These are phyloP conservation scores for Lentinula guzmanii DNA, from an alignment of 768 basidiomycete genomes.

Conservation along the genomic window DNA sequence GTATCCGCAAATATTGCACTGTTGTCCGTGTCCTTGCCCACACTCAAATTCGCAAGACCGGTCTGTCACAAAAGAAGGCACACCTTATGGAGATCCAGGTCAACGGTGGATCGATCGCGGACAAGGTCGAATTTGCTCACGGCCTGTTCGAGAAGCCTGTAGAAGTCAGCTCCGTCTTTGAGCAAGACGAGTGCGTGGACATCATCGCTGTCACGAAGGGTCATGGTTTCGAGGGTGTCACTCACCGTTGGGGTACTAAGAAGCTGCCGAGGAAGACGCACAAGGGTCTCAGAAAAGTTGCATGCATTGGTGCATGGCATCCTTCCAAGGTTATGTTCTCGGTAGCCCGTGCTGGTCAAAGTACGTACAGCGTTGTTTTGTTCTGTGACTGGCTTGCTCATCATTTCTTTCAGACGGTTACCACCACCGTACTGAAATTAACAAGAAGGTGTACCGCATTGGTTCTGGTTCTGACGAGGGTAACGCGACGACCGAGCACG, in stretches of 20 bases:
- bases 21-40: constrained; percentile 99
- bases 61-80: constrained; percentile 97
- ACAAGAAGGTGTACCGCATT: constrained; percentile 99
- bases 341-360: constrained; percentile 99
- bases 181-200: constrained; percentile 95
- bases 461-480: constrained; percentile 69
- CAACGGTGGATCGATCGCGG: constrained; percentile 91
- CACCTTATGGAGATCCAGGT: constrained; percentile 99
- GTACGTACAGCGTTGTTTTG: constrained; percentile 39
- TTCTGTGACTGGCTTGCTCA: neutral
- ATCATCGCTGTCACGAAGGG: constrained; percentile 98
- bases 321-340: constrained; percentile 99
- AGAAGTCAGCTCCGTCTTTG: constrained; percentile 80
- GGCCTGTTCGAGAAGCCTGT: constrained; percentile 96
- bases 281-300: constrained; percentile 99
- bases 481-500: constrained; percentile 92
- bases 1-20: constrained; percentile 99
- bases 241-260: constrained; percentile 99
- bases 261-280: constrained; percentile 98
- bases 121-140: constrained; percentile 96
- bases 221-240: constrained; percentile 99
- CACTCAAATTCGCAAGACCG: constrained; percentile 98
- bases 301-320: constrained; percentile 98
- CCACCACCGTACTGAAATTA: constrained; percentile 95
- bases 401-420: constrained; percentile 63